These are phyloP conservation scores for Boletus tomentosulus DNA, from an alignment of 768 basidiomycete species.

Conservation along the genomic window DNA sequence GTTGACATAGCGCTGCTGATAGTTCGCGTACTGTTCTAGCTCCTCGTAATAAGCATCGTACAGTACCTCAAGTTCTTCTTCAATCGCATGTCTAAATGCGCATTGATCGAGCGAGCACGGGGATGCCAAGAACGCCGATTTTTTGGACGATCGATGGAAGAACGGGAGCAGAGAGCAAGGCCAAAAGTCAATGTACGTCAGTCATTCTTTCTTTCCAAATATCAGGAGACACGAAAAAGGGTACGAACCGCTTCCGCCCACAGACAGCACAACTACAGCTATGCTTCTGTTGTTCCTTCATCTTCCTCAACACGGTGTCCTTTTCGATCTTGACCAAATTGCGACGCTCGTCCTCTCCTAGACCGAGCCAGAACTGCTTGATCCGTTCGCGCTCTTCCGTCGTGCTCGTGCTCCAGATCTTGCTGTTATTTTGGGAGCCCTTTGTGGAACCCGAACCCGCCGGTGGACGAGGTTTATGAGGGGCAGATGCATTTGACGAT, in stretches of 20 bases:
- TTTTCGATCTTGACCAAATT: conserved; percentile 97
- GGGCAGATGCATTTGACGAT: conserved; percentile 32
- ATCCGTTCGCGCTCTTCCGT: conserved; percentile 94
- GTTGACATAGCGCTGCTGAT: conserved; percentile 92
- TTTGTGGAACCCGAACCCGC: conserved; percentile 24
- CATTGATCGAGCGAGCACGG: conserved; percentile 15
- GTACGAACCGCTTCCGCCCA: conserved; percentile 88
- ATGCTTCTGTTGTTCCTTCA: conserved; percentile 99
- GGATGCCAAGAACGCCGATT: conserved; percentile 5
- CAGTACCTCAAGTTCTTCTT: conserved; percentile 99
- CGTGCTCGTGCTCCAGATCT: conserved; percentile 93
- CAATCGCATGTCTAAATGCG: conserved; percentile 80
- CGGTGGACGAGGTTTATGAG: conserved; percentile 31
- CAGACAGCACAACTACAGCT: conserved; percentile 95
- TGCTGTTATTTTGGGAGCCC: conserved; percentile 49
- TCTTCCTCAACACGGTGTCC: conserved; percentile 94
- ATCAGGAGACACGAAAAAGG: conserved; percentile 26
- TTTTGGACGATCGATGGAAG: conserved; percentile 20
- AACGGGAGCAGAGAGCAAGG: conserved; percentile 15
- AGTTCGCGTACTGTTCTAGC: conserved; percentile 98
- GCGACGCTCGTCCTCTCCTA: conserved; percentile 87
- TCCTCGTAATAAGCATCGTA: conserved; percentile 99
- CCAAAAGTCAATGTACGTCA: conserved; percentile 22
- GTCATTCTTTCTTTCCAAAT: conserved; percentile 12
- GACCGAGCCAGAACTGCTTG: conserved; percentile 94